A percentile compares a stretch with the other conserved stretches of the same genome.
Conservation (phyloP, 2,329 filamentous ascomycete species). For the Fusarium caatingaense region DNA sequence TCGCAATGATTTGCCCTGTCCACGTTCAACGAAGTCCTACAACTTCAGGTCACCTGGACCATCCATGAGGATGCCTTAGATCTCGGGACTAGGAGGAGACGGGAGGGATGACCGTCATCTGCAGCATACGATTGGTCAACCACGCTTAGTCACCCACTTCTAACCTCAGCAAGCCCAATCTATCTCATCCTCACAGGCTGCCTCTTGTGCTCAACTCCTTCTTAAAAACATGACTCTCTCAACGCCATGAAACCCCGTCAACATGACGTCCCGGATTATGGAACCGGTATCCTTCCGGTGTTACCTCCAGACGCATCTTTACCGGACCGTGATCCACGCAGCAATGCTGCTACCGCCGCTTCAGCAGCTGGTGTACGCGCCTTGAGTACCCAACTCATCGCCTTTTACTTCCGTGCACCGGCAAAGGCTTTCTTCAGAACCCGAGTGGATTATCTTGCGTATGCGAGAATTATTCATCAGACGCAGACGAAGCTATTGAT, state of each 20-base stretch:
- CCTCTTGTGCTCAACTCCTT: background rate
- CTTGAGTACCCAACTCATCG: slow-evolving; percentile 82
- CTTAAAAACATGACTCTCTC: slow-evolving; percentile 46
- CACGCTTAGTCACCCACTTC: slow-evolving; percentile 39
- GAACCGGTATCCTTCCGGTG: slow-evolving; percentile 57
- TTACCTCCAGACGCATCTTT: slow-evolving; percentile 55
- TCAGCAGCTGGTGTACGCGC: slow-evolving; percentile 88
- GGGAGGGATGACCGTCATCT: slow-evolving; percentile 1
- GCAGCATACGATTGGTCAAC: slow-evolving; percentile 33
- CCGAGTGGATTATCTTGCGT: slow-evolving; percentile 82
- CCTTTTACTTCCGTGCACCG: slow-evolving; percentile 92
- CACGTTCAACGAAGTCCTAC: background rate
- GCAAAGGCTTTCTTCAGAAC: slow-evolving; percentile 94
- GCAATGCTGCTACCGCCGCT: slow-evolving; percentile 74
- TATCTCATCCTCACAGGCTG: slow-evolving; percentile 5
- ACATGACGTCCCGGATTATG: slow-evolving; percentile 47
- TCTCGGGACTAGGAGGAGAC: slow-evolving; percentile 16
- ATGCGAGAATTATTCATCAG: slow-evolving; percentile 65
- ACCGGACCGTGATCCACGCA: slow-evolving; percentile 61
- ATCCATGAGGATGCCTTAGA: slow-evolving; percentile 25
- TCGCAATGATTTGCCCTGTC: background rate
- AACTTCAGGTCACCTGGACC: slow-evolving; percentile 12
- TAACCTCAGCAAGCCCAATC: slow-evolving; percentile 13
- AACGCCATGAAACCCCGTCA: slow-evolving; percentile 52
- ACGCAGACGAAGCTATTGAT: slow-evolving; percentile 55